Conservation (phyloP, 768 basidiomycete species). For the Naganishia vaughanmartiniae region DNA sequence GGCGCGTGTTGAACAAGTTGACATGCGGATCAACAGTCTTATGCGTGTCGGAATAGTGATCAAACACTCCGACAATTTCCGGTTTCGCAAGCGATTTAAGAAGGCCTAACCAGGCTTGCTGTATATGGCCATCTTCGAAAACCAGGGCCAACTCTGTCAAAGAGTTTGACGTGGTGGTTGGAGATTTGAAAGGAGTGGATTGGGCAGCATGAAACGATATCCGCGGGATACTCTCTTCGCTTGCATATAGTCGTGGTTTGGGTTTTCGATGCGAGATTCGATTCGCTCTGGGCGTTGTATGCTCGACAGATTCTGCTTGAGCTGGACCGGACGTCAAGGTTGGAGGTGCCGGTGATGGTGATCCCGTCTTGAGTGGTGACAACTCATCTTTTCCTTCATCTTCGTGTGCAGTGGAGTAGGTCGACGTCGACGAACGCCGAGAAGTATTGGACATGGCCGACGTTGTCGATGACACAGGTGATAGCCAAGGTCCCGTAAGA, state of each 20-base stretch:
- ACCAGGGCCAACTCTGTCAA: conserved; percentile 2
- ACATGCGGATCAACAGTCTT: not conserved
- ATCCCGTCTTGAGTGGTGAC: conserved; percentile 5
- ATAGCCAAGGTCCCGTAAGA: conserved; percentile 10
- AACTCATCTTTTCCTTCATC: conserved; percentile 14
- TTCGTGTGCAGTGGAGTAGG: conserved; percentile 5
- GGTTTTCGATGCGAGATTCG: conserved; percentile 9
- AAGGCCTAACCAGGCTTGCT: conserved; percentile 18
- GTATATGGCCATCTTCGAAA: conserved; percentile 4
- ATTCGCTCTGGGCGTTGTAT: conserved; percentile 1
- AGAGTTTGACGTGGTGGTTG: not conserved
- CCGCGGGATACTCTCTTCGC: conserved; percentile 8
- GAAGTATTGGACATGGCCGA: not conserved
- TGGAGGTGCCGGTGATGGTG: not conserved
- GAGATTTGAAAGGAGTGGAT: not conserved
- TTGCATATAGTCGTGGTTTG: not conserved
- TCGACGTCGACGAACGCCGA: conserved; percentile 1
- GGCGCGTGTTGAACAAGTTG: not conserved
- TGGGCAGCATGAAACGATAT: conserved; percentile 10
- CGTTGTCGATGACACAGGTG: conserved; percentile 4
- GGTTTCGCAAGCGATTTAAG: conserved; percentile 10
- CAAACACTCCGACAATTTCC: conserved; percentile 9
- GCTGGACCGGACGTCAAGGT: not conserved
- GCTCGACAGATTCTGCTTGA: not conserved
- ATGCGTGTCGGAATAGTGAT: not conserved